Percentiles rank a stretch among this genome's conserved stretches.
Conservation (phyloP, 768 basidiomycete species). For the Boletus subparvulus region DNA sequence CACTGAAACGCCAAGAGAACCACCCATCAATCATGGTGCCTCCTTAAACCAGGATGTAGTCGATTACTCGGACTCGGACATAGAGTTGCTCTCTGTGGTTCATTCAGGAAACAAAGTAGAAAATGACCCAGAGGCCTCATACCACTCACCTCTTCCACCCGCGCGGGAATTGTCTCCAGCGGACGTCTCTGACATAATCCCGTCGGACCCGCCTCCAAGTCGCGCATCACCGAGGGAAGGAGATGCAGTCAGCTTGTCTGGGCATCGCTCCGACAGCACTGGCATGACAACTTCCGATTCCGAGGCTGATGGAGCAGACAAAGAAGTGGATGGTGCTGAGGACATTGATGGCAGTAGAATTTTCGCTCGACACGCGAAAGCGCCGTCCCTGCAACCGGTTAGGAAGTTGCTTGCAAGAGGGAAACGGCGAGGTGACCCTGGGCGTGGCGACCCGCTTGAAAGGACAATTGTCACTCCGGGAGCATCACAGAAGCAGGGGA, state of each 20-base stretch:
- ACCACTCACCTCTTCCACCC: neutral
- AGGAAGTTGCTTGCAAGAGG: slow-evolving; percentile 9
- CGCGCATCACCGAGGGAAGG: neutral
- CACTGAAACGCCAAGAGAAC: neutral
- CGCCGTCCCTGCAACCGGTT: slow-evolving; percentile 13
- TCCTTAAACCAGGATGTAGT: neutral
- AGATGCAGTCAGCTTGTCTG: neutral
- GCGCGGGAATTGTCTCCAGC: slow-evolving; percentile 1
- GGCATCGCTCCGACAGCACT: neutral
- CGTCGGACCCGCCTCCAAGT: neutral
- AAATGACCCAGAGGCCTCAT: neutral
- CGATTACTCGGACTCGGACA: slow-evolving; percentile 10
- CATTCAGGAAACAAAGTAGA: slow-evolving; percentile 1
- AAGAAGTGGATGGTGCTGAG: neutral
- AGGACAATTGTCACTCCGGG: neutral
- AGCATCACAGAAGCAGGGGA: slow-evolving; percentile 6
- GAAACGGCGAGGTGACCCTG: slow-evolving; percentile 7
- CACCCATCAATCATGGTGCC: neutral
- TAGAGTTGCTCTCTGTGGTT: slow-evolving; percentile 8
- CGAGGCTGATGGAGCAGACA: slow-evolving; percentile 6
- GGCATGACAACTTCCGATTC: slow-evolving; percentile 2
- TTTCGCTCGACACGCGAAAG: slow-evolving; percentile 1
- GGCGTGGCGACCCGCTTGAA: neutral
- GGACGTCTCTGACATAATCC: neutral
- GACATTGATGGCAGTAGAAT: neutral